Evolutionary conservation across 2,329 filamentous ascomycete species (phyloP).

Genomic region (Trichoderma sp.): DNA sequence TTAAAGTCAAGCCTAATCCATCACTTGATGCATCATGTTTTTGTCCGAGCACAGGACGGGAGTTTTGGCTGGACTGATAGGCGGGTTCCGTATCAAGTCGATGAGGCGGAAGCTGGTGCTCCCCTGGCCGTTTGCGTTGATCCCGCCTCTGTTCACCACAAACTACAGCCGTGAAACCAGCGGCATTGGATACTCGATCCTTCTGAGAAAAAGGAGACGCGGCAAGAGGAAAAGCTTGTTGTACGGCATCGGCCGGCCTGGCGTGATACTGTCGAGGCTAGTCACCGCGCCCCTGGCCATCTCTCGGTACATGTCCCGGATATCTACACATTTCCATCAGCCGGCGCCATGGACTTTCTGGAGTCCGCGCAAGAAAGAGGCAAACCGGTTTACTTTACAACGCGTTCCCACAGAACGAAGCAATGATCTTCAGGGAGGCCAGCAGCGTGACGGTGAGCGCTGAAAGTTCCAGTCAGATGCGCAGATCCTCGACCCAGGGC

Average conservation of each 20-base stretch:
- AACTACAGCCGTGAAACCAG: slow-evolving; percentile 13
- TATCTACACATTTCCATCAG: background rate
- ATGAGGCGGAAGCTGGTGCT: background rate
- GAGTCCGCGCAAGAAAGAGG: background rate
- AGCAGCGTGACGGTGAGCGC: background rate
- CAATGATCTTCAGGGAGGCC: slow-evolving; percentile 30
- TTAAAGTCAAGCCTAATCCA: background rate
- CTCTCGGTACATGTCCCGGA: background rate
- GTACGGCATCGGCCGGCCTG: background rate
- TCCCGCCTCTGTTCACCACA: slow-evolving; percentile 7
- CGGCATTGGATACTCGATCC: background rate
- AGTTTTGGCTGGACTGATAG: background rate
- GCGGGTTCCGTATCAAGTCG: background rate
- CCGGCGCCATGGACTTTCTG: background rate
- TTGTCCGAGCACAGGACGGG: background rate
- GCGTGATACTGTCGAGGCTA: slow-evolving; percentile 13
- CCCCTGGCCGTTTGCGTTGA: slow-evolving; percentile 21
- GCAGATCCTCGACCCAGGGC: slow-evolving; percentile 27
- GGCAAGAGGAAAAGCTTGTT: background rate
- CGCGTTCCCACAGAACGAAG: background rate
- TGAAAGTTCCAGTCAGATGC: background rate
- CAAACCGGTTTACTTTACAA: slow-evolving; percentile 23
- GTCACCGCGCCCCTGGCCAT: background rate
- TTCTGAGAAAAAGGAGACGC: slow-evolving; percentile 12
- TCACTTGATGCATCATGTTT: background rate